Evolutionary conservation across 306 rosid species (phyloP).

Genomic region (Notholithocarpus densiflorus): DNA sequence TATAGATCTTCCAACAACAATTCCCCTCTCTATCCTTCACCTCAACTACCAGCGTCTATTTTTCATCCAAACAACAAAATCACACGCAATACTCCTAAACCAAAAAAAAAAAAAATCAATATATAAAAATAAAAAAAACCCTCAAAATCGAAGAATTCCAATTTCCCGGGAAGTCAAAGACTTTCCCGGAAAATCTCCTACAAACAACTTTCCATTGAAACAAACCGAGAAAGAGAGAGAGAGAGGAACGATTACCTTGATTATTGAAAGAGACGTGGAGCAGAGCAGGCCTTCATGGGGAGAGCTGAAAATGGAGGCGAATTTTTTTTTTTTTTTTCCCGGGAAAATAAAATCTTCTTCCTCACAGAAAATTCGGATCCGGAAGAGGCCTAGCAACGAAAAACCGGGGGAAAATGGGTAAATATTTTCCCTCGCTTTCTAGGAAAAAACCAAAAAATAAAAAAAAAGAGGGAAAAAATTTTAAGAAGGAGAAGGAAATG

Average conservation of each 20-base stretch:
- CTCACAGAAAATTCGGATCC: slow-evolving; percentile 31
- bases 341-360: slow-evolving; percentile 5
- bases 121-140: background rate
- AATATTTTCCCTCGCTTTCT: slow-evolving; percentile 20
- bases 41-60: slow-evolving; percentile 22
- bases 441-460: slow-evolving; percentile 1
- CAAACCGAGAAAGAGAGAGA: background rate
- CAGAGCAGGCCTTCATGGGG: background rate
- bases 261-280: slow-evolving; percentile 25
- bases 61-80: slow-evolving; percentile 41
- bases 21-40: slow-evolving; percentile 36
- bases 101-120: background rate
- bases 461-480: slow-evolving; percentile 4
- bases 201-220: background rate
- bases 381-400: background rate
- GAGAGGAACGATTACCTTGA: slow-evolving; percentile 36
- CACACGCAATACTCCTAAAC: slow-evolving; percentile 35
- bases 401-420: slow-evolving; percentile 9
- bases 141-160: slow-evolving; percentile 5
- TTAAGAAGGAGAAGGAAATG: slow-evolving; percentile 35
- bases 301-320: slow-evolving; percentile 31
- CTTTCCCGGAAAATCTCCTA: background rate
- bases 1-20: slow-evolving; percentile 8
- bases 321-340: background rate
- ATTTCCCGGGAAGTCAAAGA: background rate